Evolutionary conservation across 345 rosid species (phyloP), one percentile per base, ranked within the genome.

Genomic region (Microthlaspi erraticum): DNA sequence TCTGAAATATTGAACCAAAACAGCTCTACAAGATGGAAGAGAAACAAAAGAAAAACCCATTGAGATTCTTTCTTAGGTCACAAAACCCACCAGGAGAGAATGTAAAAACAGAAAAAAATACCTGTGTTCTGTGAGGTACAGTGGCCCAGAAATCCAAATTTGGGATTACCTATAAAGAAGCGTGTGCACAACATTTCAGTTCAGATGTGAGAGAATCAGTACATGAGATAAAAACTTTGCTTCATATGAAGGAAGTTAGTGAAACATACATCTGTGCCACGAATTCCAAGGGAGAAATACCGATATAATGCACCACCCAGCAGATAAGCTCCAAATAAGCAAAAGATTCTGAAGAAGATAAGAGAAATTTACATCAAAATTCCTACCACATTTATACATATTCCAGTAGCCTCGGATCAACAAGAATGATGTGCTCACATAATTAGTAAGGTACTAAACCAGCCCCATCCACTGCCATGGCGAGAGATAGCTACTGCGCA

Each of bases 121-220:
- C 98, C 90, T 88, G 90, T 46, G 70, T 81, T 77, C 83, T 89
- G 61, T 79, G 97, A 9, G 92, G 98, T 74, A 89, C 37, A 76
- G 85, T 80, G 71, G 66, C 74, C 99, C 99, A 94, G 60, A 88
- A 78, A 71, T 87, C 96, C 78, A 84, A 36, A 81, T 91, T 91
- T 0, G 98, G 99, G 68, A 94, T 78, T 50, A 81, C 83, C 99
- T 94, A 81, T 66, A 69, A 61, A 75, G 36, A 31, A 69, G 6
- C n/a, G 18, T 13, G 44, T 20, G 32, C 1, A 56, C 34, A 41
- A 56, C 34, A 41, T 57, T 66, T 57, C 16, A 38, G 29, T 66
- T 57, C 16, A 38, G 29, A 50, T 9, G 46, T 39, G 23, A 50
- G 10, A 32, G 19, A 66, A 58, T 73, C 45, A 57, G 62, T 60